Base-by-base conservation (phyloP, 2,329 filamentous ascomycete species). In the Colletotrichum sp. region DNA sequence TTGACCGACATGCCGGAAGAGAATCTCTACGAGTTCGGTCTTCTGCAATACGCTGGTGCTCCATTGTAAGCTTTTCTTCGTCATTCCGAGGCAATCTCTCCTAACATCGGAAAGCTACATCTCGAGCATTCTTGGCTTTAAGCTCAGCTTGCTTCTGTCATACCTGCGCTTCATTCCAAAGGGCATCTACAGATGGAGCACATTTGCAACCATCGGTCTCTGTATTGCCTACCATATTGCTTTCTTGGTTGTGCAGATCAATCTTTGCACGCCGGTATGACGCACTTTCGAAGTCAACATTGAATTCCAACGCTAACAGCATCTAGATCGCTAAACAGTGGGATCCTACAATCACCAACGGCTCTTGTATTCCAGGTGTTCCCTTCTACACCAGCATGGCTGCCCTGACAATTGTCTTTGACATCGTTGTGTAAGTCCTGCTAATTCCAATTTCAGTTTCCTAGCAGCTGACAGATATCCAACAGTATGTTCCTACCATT, bases 91-190 rank as follows among this genome's bases (percentile, higher is more conserved):
- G n/a, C n/a, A n/a, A n/a, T n/a, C n/a, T n/a, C n/a, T n/a, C n/a
- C n/a, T n/a, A n/a, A n/a, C n/a, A n/a, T n/a, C n/a, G n/a, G 16
- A 8, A 34, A 87, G 85, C 36, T 87, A 87, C 71, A 84, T 87
- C 43, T 78, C 80, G 13, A 84, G 83, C 43, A 87, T 89, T 28
- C 82, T 88, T 5, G 85, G 84, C 2, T 89, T 89, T 79, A 89
- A 89, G 71, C 80, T 88, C 25, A 83, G 87, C 36, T 79, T 89
- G 3, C 79, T 89, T 6, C 81, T 87, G 3, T 86, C 86, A 2
- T 86, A 88, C 22, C 80, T 88, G 1, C 86, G 88, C 2, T 87
- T 89, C 16, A 84, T 88, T 5, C 83, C 86, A 2, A 81, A 83
- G 3, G 81, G 82, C 0, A 52, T 70, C 5, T 87, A 87, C 58